Evolutionary conservation across 345 rosid species (phyloP), one percentile per base, ranked within the genome.

Genomic region (Arabidopsis arenosa): DNA sequence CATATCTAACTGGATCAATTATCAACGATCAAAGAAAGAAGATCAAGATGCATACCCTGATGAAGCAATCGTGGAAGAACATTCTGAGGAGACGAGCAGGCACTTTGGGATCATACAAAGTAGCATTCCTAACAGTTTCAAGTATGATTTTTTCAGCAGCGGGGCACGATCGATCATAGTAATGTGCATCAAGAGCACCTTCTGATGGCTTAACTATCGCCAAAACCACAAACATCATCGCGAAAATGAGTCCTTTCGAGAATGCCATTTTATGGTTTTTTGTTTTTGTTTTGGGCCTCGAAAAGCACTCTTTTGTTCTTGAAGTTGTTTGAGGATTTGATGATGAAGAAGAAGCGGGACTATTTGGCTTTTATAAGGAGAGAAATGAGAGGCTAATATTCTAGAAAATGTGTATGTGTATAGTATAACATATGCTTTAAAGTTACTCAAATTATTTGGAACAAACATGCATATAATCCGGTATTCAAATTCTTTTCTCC

Each of bases 41-140:
- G 4, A 43, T 14, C 63, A 40, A 81, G 56, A 51, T 39, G n/a
- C 65, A 37, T 60, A 93, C 98, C 84, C 90, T 86, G 57, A 89
- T 85, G 89, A 91, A 90, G 66, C 95, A 93, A 59, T 93, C 98
- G 60, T 90, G 98, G 70, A 93, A 93, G 84, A 90, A 89, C 98
- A 90, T 93, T 72, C 97, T 75, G 2, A 93, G 91, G 28, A 90
- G 76, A 17, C 93, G 90, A 80, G 96, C 93, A 12, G 98, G 90
- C 73, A 86, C 97, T 80, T 88, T 87, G 4, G 91, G 85, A 78
- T 91, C 98, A 75, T 84, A 63, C 49, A 70, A 57, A 32, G 90
- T 74, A 51, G 98, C 97, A 35, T 91, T 86, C 1, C 15, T 83
- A 35, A 89, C 83, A 18, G 89, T 64, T n/a, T 88, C 76, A 2